These are phyloP conservation scores for Alternaria panax DNA, from an alignment of 2,329 filamentous ascomycete species.

Conservation along the genomic window DNA sequence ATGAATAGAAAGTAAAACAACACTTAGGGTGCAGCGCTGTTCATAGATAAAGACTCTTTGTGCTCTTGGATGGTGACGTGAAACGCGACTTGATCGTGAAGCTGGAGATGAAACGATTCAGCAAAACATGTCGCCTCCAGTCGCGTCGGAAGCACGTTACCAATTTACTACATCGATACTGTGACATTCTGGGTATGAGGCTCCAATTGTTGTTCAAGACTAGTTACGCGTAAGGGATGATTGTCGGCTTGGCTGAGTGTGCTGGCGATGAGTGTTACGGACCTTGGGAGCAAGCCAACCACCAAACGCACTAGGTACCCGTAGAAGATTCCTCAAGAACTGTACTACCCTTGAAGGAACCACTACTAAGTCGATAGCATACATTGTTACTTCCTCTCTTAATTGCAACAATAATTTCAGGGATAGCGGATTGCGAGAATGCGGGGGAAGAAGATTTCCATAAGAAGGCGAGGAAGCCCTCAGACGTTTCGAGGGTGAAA, in stretches of 20 bases:
- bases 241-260: not conserved
- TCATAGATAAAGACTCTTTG: not conserved
- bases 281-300: not conserved
- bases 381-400: not conserved
- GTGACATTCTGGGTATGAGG: not conserved
- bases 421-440: not conserved
- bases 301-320: not conserved
- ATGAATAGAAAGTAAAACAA: not conserved
- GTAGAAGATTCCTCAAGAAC: not conserved
- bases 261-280: not conserved
- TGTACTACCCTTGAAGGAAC: no score
- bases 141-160: not conserved
- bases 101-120: conserved; percentile 33
- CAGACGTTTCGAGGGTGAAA: not conserved
- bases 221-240: not conserved
- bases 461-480: not conserved
- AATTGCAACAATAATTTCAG: not conserved
- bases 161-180: not conserved
- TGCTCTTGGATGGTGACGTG: conserved; percentile 14
- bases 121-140: not conserved
- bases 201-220: not conserved
- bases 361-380: not conserved
- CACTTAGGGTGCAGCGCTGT: not conserved
- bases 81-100: conserved; percentile 32
- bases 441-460: not conserved